Evolutionary conservation across 305 asterid species (phyloP).

Genomic region (Fraxinus sp.): DNA sequence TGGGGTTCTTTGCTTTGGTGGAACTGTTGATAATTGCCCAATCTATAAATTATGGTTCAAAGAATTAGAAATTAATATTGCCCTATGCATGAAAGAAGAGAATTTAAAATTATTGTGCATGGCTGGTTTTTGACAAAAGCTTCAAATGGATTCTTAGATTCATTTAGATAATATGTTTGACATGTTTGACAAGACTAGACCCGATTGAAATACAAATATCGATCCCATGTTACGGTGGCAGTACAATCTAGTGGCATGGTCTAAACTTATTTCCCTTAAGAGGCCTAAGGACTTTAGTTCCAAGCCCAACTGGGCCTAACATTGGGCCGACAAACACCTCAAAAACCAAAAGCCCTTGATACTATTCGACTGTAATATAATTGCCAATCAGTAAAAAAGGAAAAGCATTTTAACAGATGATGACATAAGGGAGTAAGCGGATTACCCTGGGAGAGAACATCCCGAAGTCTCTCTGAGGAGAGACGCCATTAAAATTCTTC

Average conservation of each 20-base stretch:
- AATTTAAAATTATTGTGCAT: not conserved
- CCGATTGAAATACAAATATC: not conserved
- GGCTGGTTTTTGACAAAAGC: not conserved
- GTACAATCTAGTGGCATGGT: not conserved
- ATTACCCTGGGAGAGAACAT: constrained; percentile 88
- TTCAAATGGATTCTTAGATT: not conserved
- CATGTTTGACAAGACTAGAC: not conserved
- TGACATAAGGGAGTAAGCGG: not conserved
- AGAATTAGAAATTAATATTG: not conserved
- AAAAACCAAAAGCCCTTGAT: not conserved
- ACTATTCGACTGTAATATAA: not conserved
- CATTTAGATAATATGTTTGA: not conserved
- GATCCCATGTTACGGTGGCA: not conserved
- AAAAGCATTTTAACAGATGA: not conserved
- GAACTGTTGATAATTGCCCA: constrained; percentile 78
- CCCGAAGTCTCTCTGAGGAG: constrained; percentile 49
- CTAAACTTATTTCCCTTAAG: not conserved
- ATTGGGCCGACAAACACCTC: not conserved
- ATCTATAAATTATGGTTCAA: constrained; percentile 41
- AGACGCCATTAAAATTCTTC: constrained; percentile 44
- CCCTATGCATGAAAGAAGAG: not conserved
- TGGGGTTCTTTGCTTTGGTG: constrained; percentile 82
- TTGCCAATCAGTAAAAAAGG: not conserved
- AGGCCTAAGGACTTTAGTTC: not conserved
- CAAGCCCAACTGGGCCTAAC: not conserved